Percentiles rank a stretch among this genome's conserved stretches.
These are phyloP conservation scores for Marasmius sp. DNA, from an alignment of 1,284 basidiomycete genomes.

Conservation along the genomic window DNA sequence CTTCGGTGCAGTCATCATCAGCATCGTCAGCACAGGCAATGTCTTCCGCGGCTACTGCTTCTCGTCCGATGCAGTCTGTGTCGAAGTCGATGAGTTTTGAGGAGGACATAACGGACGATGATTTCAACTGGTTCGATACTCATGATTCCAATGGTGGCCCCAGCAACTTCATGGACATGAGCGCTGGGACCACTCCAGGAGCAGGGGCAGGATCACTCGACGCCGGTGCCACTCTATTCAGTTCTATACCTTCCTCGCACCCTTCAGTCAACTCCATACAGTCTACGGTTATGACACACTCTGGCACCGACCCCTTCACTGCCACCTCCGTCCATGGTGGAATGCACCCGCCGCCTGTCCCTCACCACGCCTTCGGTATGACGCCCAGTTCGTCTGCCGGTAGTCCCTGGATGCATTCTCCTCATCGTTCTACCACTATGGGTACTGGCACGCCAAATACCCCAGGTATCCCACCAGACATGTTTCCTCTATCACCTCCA, in stretches of 20 bases:
- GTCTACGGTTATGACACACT: background rate
- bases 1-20: background rate
- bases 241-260: background rate
- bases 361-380: background rate
- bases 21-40: background rate
- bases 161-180: background rate
- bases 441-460: background rate
- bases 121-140: constrained; percentile 1
- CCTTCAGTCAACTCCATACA: background rate
- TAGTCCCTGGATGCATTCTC: background rate
- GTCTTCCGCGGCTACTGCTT: background rate
- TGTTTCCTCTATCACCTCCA: constrained; percentile 4
- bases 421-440: background rate
- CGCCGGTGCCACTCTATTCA: background rate
- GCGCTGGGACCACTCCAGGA: background rate
- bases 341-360: constrained; percentile 1
- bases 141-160: background rate
- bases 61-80: background rate
- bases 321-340: background rate
- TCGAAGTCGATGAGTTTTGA: background rate
- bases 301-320: background rate
- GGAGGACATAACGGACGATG: constrained; percentile 1
- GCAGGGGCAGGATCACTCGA: background rate
- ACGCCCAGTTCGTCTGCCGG: background rate
- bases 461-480: background rate